Percentiles rank a stretch among this genome's conserved stretches.
phyloP scores from a whole-genome alignment of 768 basidiomycete genomes.

The Tulasnella sp. region DNA sequence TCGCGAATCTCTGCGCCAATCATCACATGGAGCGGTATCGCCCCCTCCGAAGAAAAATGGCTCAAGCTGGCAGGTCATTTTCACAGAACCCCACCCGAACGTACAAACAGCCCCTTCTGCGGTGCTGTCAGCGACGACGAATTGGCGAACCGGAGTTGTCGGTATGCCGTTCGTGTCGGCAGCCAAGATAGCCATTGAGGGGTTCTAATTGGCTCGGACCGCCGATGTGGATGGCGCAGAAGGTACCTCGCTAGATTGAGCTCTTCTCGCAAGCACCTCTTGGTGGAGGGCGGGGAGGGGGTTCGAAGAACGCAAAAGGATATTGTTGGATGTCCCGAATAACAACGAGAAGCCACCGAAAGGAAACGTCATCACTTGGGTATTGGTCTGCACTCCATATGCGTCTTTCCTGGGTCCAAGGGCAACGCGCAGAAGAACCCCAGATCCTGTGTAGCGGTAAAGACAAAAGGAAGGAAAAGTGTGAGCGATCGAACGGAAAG shows the following conservation, averaged over 20 bases:
- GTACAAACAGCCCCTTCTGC: not conserved
- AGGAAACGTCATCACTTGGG: conserved; percentile 33
- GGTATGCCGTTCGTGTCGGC: not conserved
- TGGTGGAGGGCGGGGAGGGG: not conserved
- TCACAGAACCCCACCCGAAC: not conserved
- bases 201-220: not conserved
- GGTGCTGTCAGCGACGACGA: not conserved
- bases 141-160: not conserved
- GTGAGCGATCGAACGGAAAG: not conserved
- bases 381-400: conserved; percentile 68
- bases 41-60: not conserved
- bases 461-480: not conserved
- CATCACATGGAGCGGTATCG: not conserved
- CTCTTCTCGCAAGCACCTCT: not conserved
- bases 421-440: conserved; percentile 69
- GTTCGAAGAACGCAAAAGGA: not conserved
- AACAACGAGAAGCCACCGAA: not conserved
- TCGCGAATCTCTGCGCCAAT: not conserved
- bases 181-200: not conserved
- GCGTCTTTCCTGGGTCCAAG: conserved; percentile 58
- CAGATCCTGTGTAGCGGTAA: conserved; percentile 42
- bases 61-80: not conserved
- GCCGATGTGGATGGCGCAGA: not conserved
- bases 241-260: not conserved
- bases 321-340: not conserved